Conservation (phyloP, 2,329 filamentous ascomycete species). For the Thermothelomyces thermophilus region DNA sequence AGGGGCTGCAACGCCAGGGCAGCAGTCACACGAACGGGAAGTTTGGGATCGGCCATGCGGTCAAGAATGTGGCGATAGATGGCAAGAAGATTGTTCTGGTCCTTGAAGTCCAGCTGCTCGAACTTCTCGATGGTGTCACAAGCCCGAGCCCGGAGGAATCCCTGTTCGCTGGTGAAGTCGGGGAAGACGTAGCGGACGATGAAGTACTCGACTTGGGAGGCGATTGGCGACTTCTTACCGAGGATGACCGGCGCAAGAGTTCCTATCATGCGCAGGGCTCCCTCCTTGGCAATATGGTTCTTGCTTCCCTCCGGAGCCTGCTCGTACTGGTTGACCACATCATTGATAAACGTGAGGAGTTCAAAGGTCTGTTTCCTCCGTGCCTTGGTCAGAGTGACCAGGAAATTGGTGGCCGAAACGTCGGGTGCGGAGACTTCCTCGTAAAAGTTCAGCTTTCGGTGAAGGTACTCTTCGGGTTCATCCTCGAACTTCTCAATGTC, state of each 20-base stretch:
- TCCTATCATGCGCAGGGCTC: constrained; percentile 93
- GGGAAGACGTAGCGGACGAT: constrained; percentile 97
- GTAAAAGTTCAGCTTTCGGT: constrained; percentile 95
- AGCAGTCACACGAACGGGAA: constrained; percentile 90
- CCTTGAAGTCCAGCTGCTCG: constrained; percentile 93
- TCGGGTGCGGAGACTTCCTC: constrained; percentile 95
- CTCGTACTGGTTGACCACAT: constrained; percentile 90
- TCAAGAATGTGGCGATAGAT: constrained; percentile 97
- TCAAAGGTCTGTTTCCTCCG: constrained; percentile 94
- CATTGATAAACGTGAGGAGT: constrained; percentile 90
- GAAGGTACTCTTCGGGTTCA: constrained; percentile 92
- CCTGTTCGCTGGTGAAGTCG: constrained; percentile 87
- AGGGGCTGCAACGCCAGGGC: constrained; percentile 90
- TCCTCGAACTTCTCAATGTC: constrained; percentile 91
- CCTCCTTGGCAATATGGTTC: constrained; percentile 92
- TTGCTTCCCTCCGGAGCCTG: constrained; percentile 77
- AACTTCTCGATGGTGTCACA: constrained; percentile 99
- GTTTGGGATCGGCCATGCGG: constrained; percentile 89
- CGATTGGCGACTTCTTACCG: constrained; percentile 96
- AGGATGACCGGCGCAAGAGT: constrained; percentile 90
- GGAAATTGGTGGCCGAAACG: constrained; percentile 91
- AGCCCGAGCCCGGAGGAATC: constrained; percentile 86
- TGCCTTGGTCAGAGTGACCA: constrained; percentile 89
- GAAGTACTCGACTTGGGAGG: constrained; percentile 96
- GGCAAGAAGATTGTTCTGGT: constrained; percentile 87